A percentile compares a stretch with the other conserved stretches of the same genome.
Conservation (phyloP, 305 asterid species). For the Fraxinus baroniana region DNA sequence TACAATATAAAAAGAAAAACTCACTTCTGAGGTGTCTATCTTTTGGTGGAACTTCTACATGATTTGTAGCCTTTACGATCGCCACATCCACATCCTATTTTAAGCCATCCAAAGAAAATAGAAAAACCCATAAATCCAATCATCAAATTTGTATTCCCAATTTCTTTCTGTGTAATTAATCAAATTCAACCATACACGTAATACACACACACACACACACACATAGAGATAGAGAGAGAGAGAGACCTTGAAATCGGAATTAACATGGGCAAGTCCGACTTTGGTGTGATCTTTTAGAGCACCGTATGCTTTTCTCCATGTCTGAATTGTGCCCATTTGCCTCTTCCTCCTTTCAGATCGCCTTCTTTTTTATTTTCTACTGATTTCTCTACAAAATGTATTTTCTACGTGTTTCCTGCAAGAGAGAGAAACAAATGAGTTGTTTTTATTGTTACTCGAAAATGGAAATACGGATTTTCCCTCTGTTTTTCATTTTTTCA, state of each 20-base stretch:
- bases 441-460: not conserved
- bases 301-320: conserved; percentile 88
- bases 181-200: not conserved
- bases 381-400: not conserved
- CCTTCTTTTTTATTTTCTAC: not conserved
- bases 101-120: conserved; percentile 22
- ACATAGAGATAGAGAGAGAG: not conserved
- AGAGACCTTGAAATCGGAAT: conserved; percentile 88
- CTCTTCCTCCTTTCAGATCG: not conserved
- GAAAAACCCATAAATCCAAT: not conserved
- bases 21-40: conserved; percentile 88
- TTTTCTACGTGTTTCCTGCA: not conserved
- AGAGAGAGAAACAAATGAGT: not conserved
- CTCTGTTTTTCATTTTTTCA: not conserved
- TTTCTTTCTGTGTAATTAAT: not conserved
- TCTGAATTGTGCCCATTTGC: conserved; percentile 74
- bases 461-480: not conserved
- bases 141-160: not conserved
- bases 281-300: conserved; percentile 85
- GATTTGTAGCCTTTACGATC: conserved; percentile 96
- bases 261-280: conserved; percentile 90
- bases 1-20: conserved; percentile 27
- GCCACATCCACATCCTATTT: conserved; percentile 94
- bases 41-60: conserved; percentile 90
- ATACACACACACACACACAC: no score